Evolutionary conservation across 345 rosid genomes (phyloP), one percentile per base, ranked within the genome.

Genomic region (Carallia pectinifolia): DNA sequence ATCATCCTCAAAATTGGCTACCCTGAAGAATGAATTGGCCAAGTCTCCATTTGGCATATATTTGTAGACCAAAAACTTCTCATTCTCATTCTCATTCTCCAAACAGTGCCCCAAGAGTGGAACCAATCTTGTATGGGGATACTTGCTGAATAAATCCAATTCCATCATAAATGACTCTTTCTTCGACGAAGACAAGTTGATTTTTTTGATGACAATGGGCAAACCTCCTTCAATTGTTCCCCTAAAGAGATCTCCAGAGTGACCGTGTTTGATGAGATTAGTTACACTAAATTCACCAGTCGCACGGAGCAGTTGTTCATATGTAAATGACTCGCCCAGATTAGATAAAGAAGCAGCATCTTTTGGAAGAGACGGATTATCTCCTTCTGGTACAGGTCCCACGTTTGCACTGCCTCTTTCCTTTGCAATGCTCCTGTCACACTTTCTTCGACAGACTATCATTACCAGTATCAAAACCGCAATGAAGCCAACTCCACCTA

Each of bases 331-430:
- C 40, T 68, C 66, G 63, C 73, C 71, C 33, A 39, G 17, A 44
- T 34, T 53, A 8, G 70, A 68, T 27, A 39, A 2, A 19, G 3
- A 12, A 29, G 61, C 8, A 58, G 69, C 65, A 62, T 71, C 76
- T 68, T 71, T 77, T 10, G 73, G 64, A 29, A 63, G 37, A 12
- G 73, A 37, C 0, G 50, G 72, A 37, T 64, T 67, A 58, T 81
- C 87, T 63, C 86, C 88, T 67, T 81, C 85, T 4, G 88, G 87
- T 70, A 85, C 79, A 54, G 90, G 90, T 34, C 92, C 92, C 44
- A 77, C 85, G 34, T 88, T 75, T 7, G 83, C 76, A 63, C 38
- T 59, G 56, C 83, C 87, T 74, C 83, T 84, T 65, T 80, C 85
- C 70, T 74, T 77, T 50, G 74, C 58, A 65, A 39, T 30, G 50